phyloP scores from a whole-genome alignment of 2,329 filamentous ascomycete species.

The Calonectria hawksworthii region DNA sequence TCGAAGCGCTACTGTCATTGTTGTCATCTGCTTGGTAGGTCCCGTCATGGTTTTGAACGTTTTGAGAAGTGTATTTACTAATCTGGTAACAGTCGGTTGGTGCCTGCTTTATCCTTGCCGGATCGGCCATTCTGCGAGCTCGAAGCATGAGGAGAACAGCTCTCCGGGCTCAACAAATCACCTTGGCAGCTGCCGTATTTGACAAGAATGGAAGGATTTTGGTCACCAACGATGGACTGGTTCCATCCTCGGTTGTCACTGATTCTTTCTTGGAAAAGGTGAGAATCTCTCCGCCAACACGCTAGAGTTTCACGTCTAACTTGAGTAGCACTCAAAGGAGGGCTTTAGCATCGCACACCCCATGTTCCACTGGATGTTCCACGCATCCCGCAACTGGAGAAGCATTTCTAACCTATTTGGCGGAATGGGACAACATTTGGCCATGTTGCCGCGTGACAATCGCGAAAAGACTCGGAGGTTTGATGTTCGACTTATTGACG shows the following conservation, averaged over 20 bases:
- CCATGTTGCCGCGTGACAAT: conserved; percentile 56
- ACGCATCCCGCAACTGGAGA: conserved; percentile 83
- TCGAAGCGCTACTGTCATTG: conserved; percentile 77
- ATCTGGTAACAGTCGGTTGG: conserved; percentile 64
- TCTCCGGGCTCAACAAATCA: conserved; percentile 73
- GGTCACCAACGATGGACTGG: conserved; percentile 76
- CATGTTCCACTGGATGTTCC: conserved; percentile 90
- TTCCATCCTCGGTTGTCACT: conserved; percentile 83
- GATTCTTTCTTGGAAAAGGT: conserved; percentile 80
- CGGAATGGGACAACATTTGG: conserved; percentile 80
- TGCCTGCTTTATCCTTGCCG: conserved; percentile 72
- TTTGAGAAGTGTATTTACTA: background rate
- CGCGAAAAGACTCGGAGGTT: conserved; percentile 39
- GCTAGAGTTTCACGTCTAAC: conserved; percentile 26
- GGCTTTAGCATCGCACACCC: conserved; percentile 82
- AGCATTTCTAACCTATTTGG: conserved; percentile 77
- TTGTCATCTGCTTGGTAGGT: conserved; percentile 79
- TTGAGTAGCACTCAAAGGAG: conserved; percentile 68
- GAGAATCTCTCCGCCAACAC: conserved; percentile 29
- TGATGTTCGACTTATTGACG: conserved; percentile 62
- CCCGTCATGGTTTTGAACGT: background rate
- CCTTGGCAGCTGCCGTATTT: conserved; percentile 74
- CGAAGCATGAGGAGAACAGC: conserved; percentile 67
- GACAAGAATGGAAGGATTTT: conserved; percentile 76
- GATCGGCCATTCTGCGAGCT: conserved; percentile 67